phyloP scores from a whole-genome alignment of 371 early-diverging fungal species.

The Chytridium lagenaria region DNA sequence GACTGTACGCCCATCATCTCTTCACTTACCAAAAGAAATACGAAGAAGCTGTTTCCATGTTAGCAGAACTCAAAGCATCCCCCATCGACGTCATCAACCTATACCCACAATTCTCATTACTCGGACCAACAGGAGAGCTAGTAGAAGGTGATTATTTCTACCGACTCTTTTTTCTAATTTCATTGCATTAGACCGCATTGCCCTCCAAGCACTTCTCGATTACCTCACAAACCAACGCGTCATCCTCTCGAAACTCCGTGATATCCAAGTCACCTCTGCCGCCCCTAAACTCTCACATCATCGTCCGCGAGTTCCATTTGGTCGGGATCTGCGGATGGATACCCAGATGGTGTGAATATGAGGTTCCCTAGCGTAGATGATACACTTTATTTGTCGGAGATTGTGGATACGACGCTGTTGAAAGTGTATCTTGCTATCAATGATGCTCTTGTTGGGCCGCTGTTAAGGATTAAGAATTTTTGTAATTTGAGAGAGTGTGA shows the following conservation, averaged over 20 bases:
- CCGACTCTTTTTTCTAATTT: background rate
- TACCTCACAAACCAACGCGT: conserved; percentile 76
- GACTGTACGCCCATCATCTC: conserved; percentile 83
- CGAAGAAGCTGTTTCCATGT: conserved; percentile 76
- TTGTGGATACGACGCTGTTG: conserved; percentile 91
- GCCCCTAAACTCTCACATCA: background rate
- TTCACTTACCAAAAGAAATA: conserved; percentile 75
- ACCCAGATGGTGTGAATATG: conserved; percentile 21
- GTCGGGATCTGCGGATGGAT: conserved; percentile 20
- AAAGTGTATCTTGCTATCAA: conserved; percentile 82
- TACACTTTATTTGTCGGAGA: conserved; percentile 59
- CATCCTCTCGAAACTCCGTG: conserved; percentile 57
- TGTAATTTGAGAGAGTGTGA: conserved; percentile 87
- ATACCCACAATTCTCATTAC: conserved; percentile 68
- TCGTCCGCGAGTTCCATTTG: conserved; percentile 8
- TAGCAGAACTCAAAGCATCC: conserved; percentile 80
- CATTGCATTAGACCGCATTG: conserved; percentile 58
- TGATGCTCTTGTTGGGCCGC: conserved; percentile 81
- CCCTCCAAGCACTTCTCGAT: conserved; percentile 67
- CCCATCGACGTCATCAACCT: conserved; percentile 85
- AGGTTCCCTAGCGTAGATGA: conserved; percentile 45
- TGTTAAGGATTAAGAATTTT: conserved; percentile 79
- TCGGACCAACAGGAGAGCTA: conserved; percentile 28
- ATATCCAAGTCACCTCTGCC: conserved; percentile 19
- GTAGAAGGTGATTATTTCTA: conserved; percentile 19